These are phyloP conservation scores for Citrullus mucosospermus DNA, from an alignment of 306 rosid genomes.

Conservation along the genomic window DNA sequence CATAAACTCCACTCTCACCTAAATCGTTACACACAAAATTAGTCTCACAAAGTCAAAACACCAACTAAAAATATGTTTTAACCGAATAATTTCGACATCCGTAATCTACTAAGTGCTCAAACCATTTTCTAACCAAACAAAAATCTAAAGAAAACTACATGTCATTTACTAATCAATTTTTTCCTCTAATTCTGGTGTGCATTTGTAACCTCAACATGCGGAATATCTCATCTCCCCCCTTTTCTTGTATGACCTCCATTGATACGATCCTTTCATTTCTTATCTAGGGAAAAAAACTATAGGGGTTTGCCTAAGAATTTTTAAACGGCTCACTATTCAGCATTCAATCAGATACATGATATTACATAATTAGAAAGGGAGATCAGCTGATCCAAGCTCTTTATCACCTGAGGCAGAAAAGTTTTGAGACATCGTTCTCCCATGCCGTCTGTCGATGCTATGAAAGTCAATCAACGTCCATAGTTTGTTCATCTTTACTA, in stretches of 20 bases:
- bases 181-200: no score
- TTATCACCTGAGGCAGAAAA: neutral
- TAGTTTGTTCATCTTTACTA: constrained; percentile 27
- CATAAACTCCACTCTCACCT: no score
- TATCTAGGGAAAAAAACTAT: neutral
- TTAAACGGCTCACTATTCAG: neutral
- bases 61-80: no score
- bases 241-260: neutral
- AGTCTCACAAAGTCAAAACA: no score
- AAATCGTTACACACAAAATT: no score
- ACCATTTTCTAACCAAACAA: neutral
- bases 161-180: neutral
- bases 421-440: neutral
- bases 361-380: neutral
- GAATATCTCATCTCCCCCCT: neutral
- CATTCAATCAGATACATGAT: neutral
- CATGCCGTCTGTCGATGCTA: neutral
- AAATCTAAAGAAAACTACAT: neutral
- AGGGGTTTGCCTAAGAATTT: neutral
- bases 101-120: neutral
- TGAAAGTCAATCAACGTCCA: constrained; percentile 45
- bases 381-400: neutral
- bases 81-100: no score
- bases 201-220: no score
- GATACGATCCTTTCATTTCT: neutral